These are phyloP conservation scores for Fusarium cicatricum DNA, from an alignment of 2,329 filamentous ascomycete species.

Conservation along the genomic window DNA sequence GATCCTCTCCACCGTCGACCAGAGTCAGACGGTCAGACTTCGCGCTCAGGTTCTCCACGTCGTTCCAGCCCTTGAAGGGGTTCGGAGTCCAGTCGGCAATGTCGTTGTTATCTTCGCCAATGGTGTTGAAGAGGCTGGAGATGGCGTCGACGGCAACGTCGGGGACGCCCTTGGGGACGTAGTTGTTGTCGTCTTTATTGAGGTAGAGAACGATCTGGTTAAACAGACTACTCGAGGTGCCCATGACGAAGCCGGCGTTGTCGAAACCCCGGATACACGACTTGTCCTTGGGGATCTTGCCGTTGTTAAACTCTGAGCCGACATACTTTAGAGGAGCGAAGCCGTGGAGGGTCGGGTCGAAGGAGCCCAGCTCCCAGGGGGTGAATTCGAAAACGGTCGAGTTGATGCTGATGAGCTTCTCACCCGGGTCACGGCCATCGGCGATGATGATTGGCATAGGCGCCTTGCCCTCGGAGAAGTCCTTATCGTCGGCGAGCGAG, in stretches of 20 bases:
- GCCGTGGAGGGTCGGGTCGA: constrained; percentile 65
- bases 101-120: constrained; percentile 73
- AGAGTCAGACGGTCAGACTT: constrained; percentile 68
- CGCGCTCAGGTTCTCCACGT: constrained; percentile 52
- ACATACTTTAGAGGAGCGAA: constrained; percentile 69
- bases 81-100: constrained; percentile 76
- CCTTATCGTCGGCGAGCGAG: constrained; percentile 61
- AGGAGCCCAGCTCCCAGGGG: constrained; percentile 72
- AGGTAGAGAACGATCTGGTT: constrained; percentile 77
- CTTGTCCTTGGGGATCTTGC: constrained; percentile 55
- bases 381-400: constrained; percentile 71
- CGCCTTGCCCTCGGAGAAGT: constrained; percentile 52
- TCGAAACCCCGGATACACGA: constrained; percentile 72
- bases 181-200: constrained; percentile 55
- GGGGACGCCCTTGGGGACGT: constrained; percentile 59
- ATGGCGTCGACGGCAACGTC: constrained; percentile 56
- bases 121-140: constrained; percentile 55
- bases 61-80: constrained; percentile 63
- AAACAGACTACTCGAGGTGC: constrained; percentile 83
- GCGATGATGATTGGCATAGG: constrained; percentile 61
- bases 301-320: constrained; percentile 64
- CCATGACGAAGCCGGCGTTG: constrained; percentile 81
- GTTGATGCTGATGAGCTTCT: constrained; percentile 58
- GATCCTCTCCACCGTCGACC: constrained; percentile 82
- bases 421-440: constrained; percentile 56